A percentile compares a stretch with the other conserved stretches of the same genome.
Conservation (phyloP, 495 filamentous ascomycete species). For the Darksidea phi region DNA sequence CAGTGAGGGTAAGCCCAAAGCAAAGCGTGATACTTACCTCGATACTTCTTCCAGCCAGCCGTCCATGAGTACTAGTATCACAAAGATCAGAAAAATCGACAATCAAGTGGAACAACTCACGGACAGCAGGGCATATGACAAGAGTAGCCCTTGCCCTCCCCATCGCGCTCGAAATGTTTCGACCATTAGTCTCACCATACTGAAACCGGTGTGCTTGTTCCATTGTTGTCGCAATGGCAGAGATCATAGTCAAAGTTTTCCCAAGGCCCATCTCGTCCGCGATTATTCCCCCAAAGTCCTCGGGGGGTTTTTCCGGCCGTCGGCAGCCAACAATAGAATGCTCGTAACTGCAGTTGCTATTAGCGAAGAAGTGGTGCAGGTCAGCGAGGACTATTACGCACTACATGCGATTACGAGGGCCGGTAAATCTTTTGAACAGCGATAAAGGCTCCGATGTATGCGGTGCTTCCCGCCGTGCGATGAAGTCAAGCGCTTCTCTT, state of each 20-base stretch:
- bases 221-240: slow-evolving; percentile 40
- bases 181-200: slow-evolving; percentile 2
- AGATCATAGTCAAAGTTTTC: slow-evolving; percentile 47
- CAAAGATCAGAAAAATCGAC: not conserved
- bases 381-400: too few species aligned
- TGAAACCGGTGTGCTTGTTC: slow-evolving; percentile 18
- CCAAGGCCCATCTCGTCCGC: slow-evolving; percentile 54
- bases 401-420: not conserved
- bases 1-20: not conserved
- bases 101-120: slow-evolving; percentile 27
- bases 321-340: slow-evolving; percentile 4
- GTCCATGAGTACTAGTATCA: slow-evolving; percentile 33
- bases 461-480: slow-evolving; percentile 1
- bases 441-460: not conserved
- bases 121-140: slow-evolving; percentile 46
- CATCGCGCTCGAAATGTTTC: slow-evolving; percentile 3
- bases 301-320: slow-evolving; percentile 32
- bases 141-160: slow-evolving; percentile 45
- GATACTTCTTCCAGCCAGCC: slow-evolving; percentile 40
- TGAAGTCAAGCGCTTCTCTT: slow-evolving; percentile 15
- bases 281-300: slow-evolving; percentile 36
- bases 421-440: not conserved
- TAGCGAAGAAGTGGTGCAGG: too few species aligned
- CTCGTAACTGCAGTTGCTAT: slow-evolving; percentile 3
- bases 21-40: slow-evolving; percentile 34